phyloP scores from a whole-genome alignment of 176 grass and related monocot species.

The Aegilops longissima region DNA sequence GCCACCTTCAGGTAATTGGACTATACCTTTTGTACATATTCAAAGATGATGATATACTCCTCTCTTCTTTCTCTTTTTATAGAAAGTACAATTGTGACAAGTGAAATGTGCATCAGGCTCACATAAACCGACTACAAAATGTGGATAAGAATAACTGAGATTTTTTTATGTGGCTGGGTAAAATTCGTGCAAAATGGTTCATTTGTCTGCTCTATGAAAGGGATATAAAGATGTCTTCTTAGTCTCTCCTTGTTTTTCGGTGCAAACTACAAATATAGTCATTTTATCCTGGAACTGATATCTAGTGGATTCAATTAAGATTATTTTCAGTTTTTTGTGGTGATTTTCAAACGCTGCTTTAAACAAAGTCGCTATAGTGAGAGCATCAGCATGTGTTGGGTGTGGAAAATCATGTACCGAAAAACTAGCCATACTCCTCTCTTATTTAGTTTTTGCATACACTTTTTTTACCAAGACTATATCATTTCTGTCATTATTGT shows the following conservation, averaged over 20 bases:
- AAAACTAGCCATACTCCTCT: background rate
- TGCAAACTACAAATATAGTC: background rate
- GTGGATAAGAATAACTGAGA: background rate
- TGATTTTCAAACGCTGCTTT: background rate
- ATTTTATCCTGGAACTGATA: background rate
- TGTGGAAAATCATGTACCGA: background rate
- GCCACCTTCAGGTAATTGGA: slow-evolving; percentile 27
- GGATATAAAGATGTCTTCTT: background rate
- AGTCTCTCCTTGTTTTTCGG: background rate
- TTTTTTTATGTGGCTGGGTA: background rate
- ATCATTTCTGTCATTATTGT: background rate
- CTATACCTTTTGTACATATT: background rate
- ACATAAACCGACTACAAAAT: background rate
- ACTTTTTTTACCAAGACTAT: background rate
- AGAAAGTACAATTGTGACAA: background rate
- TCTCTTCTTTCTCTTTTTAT: background rate
- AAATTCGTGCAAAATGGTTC: background rate
- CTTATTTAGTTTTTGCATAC: background rate
- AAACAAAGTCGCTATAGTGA: background rate
- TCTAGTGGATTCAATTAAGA: background rate
- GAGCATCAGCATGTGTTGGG: background rate
- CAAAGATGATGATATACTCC: background rate
- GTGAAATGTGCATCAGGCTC: background rate
- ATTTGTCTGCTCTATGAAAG: background rate
- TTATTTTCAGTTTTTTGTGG: background rate